Percentiles rank a stretch among this genome's conserved stretches.
phyloP scores from a whole-genome alignment of 2,329 filamentous ascomycete species.

The Triangularia verruculosa region DNA sequence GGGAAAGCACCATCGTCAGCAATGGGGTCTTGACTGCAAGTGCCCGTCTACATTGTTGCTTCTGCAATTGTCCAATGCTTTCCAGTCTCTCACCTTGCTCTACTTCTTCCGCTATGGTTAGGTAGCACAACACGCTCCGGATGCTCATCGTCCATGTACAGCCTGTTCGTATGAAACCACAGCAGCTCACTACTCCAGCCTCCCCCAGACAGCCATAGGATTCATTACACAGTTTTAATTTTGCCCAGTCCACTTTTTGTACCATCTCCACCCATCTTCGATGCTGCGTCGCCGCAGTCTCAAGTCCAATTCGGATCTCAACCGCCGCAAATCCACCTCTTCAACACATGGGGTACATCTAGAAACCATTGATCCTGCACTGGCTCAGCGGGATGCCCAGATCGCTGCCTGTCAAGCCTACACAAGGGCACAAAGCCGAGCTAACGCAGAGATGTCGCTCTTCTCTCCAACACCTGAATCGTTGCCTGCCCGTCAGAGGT shows the following conservation, averaged over 20 bases:
- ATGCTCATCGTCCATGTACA: background rate
- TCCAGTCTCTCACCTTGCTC: background rate
- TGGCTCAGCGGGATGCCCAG: slow-evolving; percentile 57
- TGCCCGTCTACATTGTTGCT: background rate
- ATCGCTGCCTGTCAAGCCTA: slow-evolving; percentile 62
- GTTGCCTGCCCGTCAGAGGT: slow-evolving; percentile 20
- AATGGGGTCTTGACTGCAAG: background rate
- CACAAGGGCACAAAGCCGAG: slow-evolving; percentile 46
- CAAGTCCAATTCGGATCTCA: slow-evolving; percentile 43
- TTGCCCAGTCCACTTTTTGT: slow-evolving; percentile 11
- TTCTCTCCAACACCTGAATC: slow-evolving; percentile 34
- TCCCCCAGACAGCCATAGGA: slow-evolving; percentile 17
- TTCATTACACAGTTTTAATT: slow-evolving; percentile 24
- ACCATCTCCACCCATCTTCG: background rate
- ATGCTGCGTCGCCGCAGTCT: slow-evolving; percentile 53
- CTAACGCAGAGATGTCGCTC: slow-evolving; percentile 34
- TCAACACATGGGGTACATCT: slow-evolving; percentile 46
- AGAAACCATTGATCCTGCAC: slow-evolving; percentile 47
- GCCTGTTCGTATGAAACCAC: background rate
- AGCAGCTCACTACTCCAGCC: slow-evolving; percentile 11
- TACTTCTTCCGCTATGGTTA: background rate
- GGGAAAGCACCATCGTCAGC: background rate
- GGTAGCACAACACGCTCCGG: background rate
- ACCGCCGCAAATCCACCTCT: slow-evolving; percentile 53
- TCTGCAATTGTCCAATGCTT: background rate